Percentiles rank a stretch among this genome's conserved stretches.
phyloP scores from a whole-genome alignment of 306 rosid species.

The Pyrus betulifolia region DNA sequence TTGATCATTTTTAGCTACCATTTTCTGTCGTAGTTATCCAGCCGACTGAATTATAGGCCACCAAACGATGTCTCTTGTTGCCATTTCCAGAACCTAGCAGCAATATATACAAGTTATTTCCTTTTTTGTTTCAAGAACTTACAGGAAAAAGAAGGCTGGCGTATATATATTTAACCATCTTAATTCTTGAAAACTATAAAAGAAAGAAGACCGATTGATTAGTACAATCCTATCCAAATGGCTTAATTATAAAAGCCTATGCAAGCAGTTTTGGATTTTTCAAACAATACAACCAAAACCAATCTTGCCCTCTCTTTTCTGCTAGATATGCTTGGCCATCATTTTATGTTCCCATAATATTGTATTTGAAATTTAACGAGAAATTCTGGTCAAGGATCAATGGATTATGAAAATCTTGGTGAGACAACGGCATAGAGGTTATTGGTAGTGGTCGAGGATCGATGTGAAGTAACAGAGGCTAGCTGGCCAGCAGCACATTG shows the following conservation, averaged over 20 bases:
- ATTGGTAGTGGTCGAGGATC: constrained; percentile 3
- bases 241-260: neutral
- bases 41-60: neutral
- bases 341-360: neutral
- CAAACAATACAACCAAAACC: neutral
- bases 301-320: constrained; percentile 5
- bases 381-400: constrained; percentile 28
- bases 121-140: neutral
- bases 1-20: neutral
- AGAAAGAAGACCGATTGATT: neutral
- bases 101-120: neutral
- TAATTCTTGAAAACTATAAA: neutral
- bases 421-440: constrained; percentile 17
- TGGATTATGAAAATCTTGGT: constrained; percentile 27
- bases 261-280: constrained; percentile 11
- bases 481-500: neutral
- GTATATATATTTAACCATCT: neutral
- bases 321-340: constrained; percentile 18
- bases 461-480: neutral
- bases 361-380: constrained; percentile 19
- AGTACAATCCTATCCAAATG: neutral
- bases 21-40: neutral
- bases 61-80: neutral
- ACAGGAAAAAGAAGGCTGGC: neutral
- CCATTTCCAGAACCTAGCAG: neutral